Evolutionary conservation across 257 asterid genomes (phyloP).

Genomic region (Solanum lycopersicoides): DNA sequence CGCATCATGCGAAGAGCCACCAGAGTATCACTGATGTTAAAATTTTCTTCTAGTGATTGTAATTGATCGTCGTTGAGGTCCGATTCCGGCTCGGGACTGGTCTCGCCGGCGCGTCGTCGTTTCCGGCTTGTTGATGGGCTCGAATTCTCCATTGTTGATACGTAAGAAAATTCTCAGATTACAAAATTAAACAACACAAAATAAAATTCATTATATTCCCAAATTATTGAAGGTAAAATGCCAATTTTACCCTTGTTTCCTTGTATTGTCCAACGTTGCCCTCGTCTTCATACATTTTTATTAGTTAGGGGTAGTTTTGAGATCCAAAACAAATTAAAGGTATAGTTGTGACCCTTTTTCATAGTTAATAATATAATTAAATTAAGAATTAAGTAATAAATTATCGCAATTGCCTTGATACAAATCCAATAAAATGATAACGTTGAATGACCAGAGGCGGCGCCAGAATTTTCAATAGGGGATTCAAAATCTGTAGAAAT

Average conservation of each 20-base stretch:
- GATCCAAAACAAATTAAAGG: too few relatives aligned
- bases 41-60: constrained; percentile 51
- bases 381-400: too few relatives aligned
- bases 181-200: neutral
- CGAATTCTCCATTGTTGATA: neutral
- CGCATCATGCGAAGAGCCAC: constrained; percentile 94
- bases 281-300: too few relatives aligned
- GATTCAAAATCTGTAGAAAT: too few relatives aligned
- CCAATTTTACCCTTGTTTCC: neutral
- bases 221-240: neutral
- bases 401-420: too few relatives aligned
- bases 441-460: too few relatives aligned
- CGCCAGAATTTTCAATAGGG: too few relatives aligned
- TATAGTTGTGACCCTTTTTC: neutral
- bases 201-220: neutral
- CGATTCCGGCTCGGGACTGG: neutral
- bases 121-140: constrained; percentile 59
- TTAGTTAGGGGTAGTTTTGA: too few relatives aligned
- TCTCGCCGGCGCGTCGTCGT: constrained; percentile 35
- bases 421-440: too few relatives aligned
- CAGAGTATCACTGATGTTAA: constrained; percentile 62
- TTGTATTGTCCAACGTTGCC: too few relatives aligned
- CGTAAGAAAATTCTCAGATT: neutral
- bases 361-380: too few relatives aligned
- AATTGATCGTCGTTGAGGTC: constrained; percentile 3